These are phyloP conservation scores for Crucibulum laeve DNA, from an alignment of 768 basidiomycete species.

Conservation along the genomic window DNA sequence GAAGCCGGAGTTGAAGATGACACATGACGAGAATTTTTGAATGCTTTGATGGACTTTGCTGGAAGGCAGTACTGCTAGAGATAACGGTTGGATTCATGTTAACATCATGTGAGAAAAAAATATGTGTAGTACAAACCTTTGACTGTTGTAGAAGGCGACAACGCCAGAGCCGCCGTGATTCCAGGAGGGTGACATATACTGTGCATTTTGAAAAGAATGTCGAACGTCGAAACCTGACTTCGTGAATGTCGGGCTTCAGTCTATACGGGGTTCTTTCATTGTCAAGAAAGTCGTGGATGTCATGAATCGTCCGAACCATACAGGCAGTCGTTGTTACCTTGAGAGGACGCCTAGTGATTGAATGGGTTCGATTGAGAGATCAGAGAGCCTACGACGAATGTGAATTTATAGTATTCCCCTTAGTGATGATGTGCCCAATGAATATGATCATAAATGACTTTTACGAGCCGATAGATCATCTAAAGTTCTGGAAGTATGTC, in stretches of 20 bases:
- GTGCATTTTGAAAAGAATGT: background rate
- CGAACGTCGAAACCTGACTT: background rate
- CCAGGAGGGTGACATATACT: conserved; percentile 9
- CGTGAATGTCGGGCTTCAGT: background rate
- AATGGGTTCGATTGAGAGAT: conserved; percentile 9
- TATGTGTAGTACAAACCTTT: conserved; percentile 16
- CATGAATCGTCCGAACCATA: conserved; percentile 10
- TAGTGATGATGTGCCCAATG: conserved; percentile 19
- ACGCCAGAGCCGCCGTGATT: conserved; percentile 10
- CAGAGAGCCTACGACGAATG: conserved; percentile 12
- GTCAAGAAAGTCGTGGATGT: conserved; percentile 1
- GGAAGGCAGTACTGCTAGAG: conserved; percentile 13
- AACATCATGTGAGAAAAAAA: conserved; percentile 6
- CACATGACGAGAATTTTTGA: conserved; percentile 18
- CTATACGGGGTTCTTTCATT: conserved; percentile 2
- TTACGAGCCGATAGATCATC: conserved; percentile 27
- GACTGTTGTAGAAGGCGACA: conserved; percentile 13
- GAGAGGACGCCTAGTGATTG: conserved; percentile 11
- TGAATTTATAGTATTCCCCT: conserved; percentile 41
- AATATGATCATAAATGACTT: conserved; percentile 9
- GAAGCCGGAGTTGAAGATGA: conserved; percentile 17
- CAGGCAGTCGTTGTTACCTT: conserved; percentile 2
- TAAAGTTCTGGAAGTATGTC: conserved; percentile 45
- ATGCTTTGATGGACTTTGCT: conserved; percentile 12
- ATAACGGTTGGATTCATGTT: conserved; percentile 10